A percentile compares a stretch with the other conserved stretches of the same genome.
phyloP scores from a whole-genome alignment of 345 rosid genomes.

The Eutrema heterophyllum region DNA sequence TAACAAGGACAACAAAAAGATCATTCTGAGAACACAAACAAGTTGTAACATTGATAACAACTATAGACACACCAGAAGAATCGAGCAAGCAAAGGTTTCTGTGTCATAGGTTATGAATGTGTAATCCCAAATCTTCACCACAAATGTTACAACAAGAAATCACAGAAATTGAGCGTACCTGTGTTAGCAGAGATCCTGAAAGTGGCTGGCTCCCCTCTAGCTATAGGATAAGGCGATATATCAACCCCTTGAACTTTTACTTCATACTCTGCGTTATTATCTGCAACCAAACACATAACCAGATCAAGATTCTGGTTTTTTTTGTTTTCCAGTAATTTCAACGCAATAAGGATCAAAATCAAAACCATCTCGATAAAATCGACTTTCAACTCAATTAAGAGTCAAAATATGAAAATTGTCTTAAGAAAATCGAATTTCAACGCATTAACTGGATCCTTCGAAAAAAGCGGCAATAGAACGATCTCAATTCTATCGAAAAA shows the following conservation, averaged over 20 bases:
- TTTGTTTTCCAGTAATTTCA: background rate
- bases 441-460: background rate
- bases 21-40: background rate
- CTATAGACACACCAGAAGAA: background rate
- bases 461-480: background rate
- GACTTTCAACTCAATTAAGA: background rate
- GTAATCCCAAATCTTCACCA: background rate
- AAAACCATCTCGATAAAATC: background rate
- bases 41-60: background rate
- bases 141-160: background rate
- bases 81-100: background rate
- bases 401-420: background rate
- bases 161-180: constrained; percentile 31
- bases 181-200: constrained; percentile 63
- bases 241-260: constrained; percentile 61
- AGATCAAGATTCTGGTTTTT: constrained; percentile 12
- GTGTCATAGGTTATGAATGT: background rate
- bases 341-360: background rate
- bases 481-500: background rate
- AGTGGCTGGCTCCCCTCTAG: constrained; percentile 51
- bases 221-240: constrained; percentile 59
- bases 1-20: background rate
- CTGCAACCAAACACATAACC: constrained; percentile 33
- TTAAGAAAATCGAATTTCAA: background rate
- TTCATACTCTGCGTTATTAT: constrained; percentile 47